Evolutionary conservation across 345 rosid genomes (phyloP).

Genomic region (Pistacia vera): DNA sequence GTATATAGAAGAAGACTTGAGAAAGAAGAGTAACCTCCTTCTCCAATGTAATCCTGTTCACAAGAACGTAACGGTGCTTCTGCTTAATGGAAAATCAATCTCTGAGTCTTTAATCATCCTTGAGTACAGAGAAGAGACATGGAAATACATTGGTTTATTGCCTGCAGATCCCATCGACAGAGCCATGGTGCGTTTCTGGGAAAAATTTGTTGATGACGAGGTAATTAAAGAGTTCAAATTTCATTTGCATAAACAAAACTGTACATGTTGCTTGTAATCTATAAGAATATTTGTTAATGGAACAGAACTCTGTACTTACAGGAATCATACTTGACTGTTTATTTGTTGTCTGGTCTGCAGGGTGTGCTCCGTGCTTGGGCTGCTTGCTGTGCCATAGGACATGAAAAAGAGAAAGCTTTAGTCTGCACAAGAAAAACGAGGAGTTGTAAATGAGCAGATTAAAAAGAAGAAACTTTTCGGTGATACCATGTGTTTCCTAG

Average conservation of each 20-base stretch:
- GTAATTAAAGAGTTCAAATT: background rate
- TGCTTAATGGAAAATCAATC: conserved; percentile 9
- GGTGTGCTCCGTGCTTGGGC: conserved; percentile 17
- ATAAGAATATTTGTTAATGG: too few relatives aligned
- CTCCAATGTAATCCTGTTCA: conserved; percentile 16
- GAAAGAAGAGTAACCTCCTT: conserved; percentile 12
- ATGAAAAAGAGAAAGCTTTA: conserved; percentile 22
- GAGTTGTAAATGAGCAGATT: conserved; percentile 21
- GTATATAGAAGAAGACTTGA: conserved; percentile 15
- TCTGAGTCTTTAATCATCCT: conserved; percentile 21
- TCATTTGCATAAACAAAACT: background rate
- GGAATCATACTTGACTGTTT: background rate
- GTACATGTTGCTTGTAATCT: too few relatives aligned
- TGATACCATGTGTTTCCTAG: too few relatives aligned
- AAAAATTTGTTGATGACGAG: conserved; percentile 21
- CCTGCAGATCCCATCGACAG: conserved; percentile 14
- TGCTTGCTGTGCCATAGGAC: conserved; percentile 34
- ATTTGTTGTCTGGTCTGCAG: conserved; percentile 7
- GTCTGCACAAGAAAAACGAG: conserved; percentile 21
- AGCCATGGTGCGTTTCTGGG: conserved; percentile 22
- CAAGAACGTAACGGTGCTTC: conserved; percentile 23
- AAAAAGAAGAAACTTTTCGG: too few relatives aligned
- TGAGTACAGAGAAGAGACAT: conserved; percentile 7
- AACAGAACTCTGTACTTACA: background rate
- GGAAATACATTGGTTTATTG: background rate